Conservation (phyloP, 73 alveolate species). For the Paramecium bursaria region DNA sequence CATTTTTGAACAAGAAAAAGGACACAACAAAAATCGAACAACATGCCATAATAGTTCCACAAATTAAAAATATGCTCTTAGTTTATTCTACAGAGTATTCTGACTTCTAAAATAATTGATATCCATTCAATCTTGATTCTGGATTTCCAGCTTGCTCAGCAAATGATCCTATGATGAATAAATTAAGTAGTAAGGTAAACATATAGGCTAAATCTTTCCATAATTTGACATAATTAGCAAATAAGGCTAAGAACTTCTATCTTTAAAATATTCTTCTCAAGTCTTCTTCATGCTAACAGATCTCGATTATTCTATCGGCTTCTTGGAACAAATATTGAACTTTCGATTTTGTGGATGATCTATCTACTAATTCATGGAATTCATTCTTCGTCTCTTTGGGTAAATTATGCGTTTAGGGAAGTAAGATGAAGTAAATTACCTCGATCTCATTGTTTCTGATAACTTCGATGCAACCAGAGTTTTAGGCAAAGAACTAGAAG, state of each 20-base stretch:
- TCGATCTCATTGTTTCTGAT: constrained; percentile 66
- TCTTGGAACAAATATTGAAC: constrained; percentile 67
- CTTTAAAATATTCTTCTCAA: constrained; percentile 59
- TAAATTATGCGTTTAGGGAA: constrained; percentile 61
- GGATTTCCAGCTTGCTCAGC: constrained; percentile 55
- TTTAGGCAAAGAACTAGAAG: constrained; percentile 61
- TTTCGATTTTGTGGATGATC: constrained; percentile 72
- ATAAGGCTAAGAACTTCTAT: constrained; percentile 61
- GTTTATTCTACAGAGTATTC: constrained; percentile 46
- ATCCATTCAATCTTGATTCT: constrained; percentile 54
- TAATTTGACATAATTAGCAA: constrained; percentile 73
- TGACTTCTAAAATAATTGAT: constrained; percentile 46
- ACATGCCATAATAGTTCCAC: constrained; percentile 72
- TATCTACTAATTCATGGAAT: constrained; percentile 72
- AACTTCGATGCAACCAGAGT: constrained; percentile 63
- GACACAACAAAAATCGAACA: constrained; percentile 73
- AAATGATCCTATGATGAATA: constrained; percentile 67
- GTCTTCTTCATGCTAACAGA: constrained; percentile 69
- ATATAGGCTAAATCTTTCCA: constrained; percentile 74
- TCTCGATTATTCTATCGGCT: constrained; percentile 71
- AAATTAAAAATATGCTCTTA: constrained; percentile 26
- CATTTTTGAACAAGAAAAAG: constrained; percentile 70
- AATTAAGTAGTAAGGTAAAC: constrained; percentile 62
- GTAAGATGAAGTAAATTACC: constrained; percentile 65
- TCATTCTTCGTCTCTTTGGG: constrained; percentile 69